These are phyloP conservation scores for Quercus tomentella DNA, from an alignment of 331 rosid species.

Conservation along the genomic window DNA sequence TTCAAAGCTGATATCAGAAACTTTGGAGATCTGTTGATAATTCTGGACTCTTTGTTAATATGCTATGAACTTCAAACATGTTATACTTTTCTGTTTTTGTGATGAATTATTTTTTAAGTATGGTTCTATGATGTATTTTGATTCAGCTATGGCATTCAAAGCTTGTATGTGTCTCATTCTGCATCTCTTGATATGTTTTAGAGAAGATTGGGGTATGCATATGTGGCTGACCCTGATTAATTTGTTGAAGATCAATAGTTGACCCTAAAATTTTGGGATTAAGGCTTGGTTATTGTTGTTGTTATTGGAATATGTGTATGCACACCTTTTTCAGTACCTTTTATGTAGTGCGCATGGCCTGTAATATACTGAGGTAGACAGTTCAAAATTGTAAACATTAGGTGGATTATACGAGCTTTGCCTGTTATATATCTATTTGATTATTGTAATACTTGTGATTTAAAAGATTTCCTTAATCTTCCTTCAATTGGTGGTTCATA, in stretches of 20 bases:
- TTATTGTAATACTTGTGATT: background rate
- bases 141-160: background rate
- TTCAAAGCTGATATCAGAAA: background rate
- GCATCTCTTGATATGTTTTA: background rate
- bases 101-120: background rate
- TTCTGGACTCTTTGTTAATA: background rate
- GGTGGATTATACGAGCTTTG: constrained; percentile 9
- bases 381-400: background rate
- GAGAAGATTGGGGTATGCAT: constrained; percentile 2
- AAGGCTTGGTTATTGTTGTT: no score
- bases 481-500: background rate
- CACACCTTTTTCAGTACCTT: background rate
- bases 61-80: background rate
- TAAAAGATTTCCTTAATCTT: background rate
- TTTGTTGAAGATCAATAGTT: no score
- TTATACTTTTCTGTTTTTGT: background rate
- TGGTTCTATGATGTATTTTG: background rate
- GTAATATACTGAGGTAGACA: constrained; percentile 12
- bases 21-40: background rate
- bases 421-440: background rate
- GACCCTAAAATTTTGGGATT: no score
- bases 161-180: background rate
- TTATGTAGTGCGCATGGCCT: constrained; percentile 2
- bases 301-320: background rate
- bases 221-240: no score